Conservation (phyloP, 2,329 filamentous ascomycete genomes). For the Chrysoporthe cubensis region DNA sequence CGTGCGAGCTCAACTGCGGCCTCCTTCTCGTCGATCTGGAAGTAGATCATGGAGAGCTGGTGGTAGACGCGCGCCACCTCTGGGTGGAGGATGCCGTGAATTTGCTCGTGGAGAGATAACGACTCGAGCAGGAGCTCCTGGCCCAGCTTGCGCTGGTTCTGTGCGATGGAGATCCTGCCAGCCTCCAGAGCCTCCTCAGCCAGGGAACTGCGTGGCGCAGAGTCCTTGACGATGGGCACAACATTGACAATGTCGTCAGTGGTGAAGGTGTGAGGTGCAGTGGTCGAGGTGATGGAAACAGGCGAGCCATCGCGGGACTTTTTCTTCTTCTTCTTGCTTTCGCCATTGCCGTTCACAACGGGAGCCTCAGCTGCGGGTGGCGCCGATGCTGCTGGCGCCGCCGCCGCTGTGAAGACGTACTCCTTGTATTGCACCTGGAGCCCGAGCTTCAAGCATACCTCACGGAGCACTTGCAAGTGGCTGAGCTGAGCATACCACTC, state of each 20-base stretch:
- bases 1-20: slow-evolving; percentile 92
- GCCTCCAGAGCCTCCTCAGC: slow-evolving; percentile 96
- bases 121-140: slow-evolving; percentile 97
- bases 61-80: slow-evolving; percentile 97
- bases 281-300: slow-evolving; percentile 46
- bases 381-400: slow-evolving; percentile 42
- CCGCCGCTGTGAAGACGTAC: slow-evolving; percentile 64
- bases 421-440: slow-evolving; percentile 82
- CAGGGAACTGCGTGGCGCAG: slow-evolving; percentile 83
- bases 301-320: slow-evolving; percentile 61
- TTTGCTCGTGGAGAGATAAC: slow-evolving; percentile 94
- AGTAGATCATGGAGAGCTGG: slow-evolving; percentile 92
- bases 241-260: slow-evolving; percentile 89
- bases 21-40: slow-evolving; percentile 96
- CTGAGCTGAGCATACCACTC: slow-evolving; percentile 71
- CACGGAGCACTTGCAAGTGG: slow-evolving; percentile 83
- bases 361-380: slow-evolving; percentile 36
- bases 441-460: slow-evolving; percentile 86
- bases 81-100: slow-evolving; percentile 95
- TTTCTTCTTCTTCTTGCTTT: slow-evolving; percentile 62
- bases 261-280: slow-evolving; percentile 65
- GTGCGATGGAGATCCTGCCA: slow-evolving; percentile 92
- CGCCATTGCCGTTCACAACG: slow-evolving; percentile 47
- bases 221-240: slow-evolving; percentile 94
- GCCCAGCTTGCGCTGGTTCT: slow-evolving; percentile 92